A percentile compares a stretch with the other conserved stretches of the same genome.
Evolutionary conservation across 2,329 filamentous ascomycete genomes (phyloP).

Genomic region (Pseudonectria foliicola): DNA sequence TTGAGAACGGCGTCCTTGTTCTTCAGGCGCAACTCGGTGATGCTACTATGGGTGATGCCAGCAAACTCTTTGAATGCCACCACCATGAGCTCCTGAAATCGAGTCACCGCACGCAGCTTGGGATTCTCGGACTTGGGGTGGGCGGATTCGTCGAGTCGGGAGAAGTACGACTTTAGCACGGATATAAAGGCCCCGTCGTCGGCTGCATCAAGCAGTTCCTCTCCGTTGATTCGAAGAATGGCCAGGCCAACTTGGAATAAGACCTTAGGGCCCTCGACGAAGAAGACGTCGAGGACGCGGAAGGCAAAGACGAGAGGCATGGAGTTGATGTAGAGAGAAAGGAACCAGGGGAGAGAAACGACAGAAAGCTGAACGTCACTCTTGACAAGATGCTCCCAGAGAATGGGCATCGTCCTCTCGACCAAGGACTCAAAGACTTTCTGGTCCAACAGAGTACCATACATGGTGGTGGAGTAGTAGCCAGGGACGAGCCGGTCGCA

Average conservation of each 20-base stretch:
- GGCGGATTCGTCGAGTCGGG: slow-evolving; percentile 86
- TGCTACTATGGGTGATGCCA: slow-evolving; percentile 86
- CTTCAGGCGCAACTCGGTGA: slow-evolving; percentile 80
- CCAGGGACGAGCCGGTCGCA: slow-evolving; percentile 91
- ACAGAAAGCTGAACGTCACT: slow-evolving; percentile 96
- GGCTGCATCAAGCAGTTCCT: slow-evolving; percentile 84
- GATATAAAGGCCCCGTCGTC: slow-evolving; percentile 97
- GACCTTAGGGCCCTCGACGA: slow-evolving; percentile 94
- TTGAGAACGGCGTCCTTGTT: slow-evolving; percentile 92
- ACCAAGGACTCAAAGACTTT: slow-evolving; percentile 96
- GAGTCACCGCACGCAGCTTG: slow-evolving; percentile 86
- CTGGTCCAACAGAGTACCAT: slow-evolving; percentile 92
- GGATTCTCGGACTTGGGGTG: slow-evolving; percentile 94
- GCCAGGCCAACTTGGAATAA: slow-evolving; percentile 94
- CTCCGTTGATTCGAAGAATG: slow-evolving; percentile 95
- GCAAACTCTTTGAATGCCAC: slow-evolving; percentile 98
- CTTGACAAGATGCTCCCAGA: slow-evolving; percentile 97
- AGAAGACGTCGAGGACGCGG: slow-evolving; percentile 93
- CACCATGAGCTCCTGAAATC: slow-evolving; percentile 98
- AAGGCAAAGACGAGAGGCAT: slow-evolving; percentile 99
- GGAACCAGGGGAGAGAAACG: slow-evolving; percentile 94
- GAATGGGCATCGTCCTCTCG: slow-evolving; percentile 97
- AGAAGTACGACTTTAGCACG: slow-evolving; percentile 90
- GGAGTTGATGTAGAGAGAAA: slow-evolving; percentile 97
- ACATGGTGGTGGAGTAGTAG: slow-evolving; percentile 99